phyloP scores from a whole-genome alignment of 305 asterid species.

The Fraxinus sp. region DNA sequence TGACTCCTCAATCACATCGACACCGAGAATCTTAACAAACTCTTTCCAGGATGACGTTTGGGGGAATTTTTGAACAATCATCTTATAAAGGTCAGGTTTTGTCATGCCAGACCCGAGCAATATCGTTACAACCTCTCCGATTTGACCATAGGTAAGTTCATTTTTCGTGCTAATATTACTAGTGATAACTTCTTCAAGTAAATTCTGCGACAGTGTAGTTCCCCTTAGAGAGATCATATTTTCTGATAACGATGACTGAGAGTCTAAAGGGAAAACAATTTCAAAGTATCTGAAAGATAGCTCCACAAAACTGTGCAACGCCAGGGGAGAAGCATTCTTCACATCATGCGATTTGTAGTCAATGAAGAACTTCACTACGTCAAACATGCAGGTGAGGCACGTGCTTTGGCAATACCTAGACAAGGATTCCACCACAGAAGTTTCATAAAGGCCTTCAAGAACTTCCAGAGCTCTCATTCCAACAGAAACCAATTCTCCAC shows the following conservation, averaged over 20 bases:
- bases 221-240: constrained; percentile 43
- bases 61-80: constrained; percentile 26
- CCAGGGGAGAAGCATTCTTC: constrained; percentile 18
- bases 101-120: constrained; percentile 47
- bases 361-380: constrained; percentile 31
- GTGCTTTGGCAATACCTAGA: constrained; percentile 35
- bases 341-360: constrained; percentile 20
- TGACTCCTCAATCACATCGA: neutral
- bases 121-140: constrained; percentile 48
- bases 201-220: constrained; percentile 35
- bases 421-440: neutral
- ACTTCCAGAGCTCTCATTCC: constrained; percentile 49
- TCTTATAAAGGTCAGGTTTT: constrained; percentile 18
- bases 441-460: constrained; percentile 37
- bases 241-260: constrained; percentile 36
- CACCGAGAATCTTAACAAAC: constrained; percentile 31
- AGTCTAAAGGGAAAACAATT: constrained; percentile 47
- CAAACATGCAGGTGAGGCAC: constrained; percentile 41
- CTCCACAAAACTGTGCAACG: constrained; percentile 26
- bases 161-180: constrained; percentile 9
- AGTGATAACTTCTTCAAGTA: constrained; percentile 40
- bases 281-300: constrained; percentile 31
- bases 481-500: constrained; percentile 36
- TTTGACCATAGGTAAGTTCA: constrained; percentile 35
- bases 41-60: constrained; percentile 33